Conservation (phyloP, 192 early-diverging fungal species). For the Radiomyces spectabilis region DNA sequence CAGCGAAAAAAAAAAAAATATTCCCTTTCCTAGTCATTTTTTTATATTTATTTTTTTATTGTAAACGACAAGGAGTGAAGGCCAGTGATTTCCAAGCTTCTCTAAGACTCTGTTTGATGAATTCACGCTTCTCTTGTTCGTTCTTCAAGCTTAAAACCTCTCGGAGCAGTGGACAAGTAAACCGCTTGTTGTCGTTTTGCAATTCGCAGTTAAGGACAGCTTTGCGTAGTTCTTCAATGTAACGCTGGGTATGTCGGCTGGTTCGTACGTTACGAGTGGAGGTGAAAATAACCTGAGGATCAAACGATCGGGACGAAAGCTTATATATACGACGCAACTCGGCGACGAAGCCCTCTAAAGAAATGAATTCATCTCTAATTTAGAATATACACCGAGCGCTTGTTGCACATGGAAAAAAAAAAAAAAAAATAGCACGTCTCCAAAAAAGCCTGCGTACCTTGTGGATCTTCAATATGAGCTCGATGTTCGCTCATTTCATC, state of each 20-base stretch:
- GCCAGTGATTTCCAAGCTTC: conserved; percentile 17
- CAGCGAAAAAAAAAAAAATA: too few relatives aligned
- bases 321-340: conserved; percentile 37
- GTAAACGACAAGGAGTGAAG: conserved; percentile 7
- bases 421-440: too few relatives aligned
- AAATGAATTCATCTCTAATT: neutral
- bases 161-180: conserved; percentile 40
- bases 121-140: conserved; percentile 35
- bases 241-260: conserved; percentile 35
- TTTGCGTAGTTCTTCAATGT: conserved; percentile 37
- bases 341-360: conserved; percentile 37
- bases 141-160: conserved; percentile 31
- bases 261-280: conserved; percentile 35
- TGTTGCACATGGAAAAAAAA: too few relatives aligned
- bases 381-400: too few relatives aligned
- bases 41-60: conserved; percentile 3
- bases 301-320: conserved; percentile 20
- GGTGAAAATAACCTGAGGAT: conserved; percentile 38
- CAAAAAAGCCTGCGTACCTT: conserved; percentile 3
- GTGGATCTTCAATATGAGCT: conserved; percentile 31
- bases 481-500: conserved; percentile 40
- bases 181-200: conserved; percentile 29
- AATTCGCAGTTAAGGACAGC: conserved; percentile 32
- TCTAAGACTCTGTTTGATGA: conserved; percentile 36
- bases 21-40: neutral